A percentile compares a stretch with the other conserved stretches of the same genome.
phyloP scores from a whole-genome alignment of 305 asterid genomes.

The Fraxinus nigra region DNA sequence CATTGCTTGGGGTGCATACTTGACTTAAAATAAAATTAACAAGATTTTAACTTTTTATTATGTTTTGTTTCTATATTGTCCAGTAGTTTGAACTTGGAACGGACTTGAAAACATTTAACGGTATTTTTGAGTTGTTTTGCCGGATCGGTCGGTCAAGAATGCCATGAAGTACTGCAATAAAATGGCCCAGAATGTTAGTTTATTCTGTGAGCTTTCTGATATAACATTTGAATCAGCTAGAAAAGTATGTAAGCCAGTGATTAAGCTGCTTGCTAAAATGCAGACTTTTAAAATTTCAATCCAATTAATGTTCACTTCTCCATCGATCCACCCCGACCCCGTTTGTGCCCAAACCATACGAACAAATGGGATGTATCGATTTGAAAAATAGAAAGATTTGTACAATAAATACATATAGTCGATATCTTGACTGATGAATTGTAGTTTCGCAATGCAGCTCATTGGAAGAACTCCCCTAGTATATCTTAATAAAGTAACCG shows the following conservation, averaged over 20 bases:
- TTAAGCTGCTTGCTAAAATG: neutral
- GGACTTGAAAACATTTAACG: neutral
- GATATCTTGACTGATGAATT: neutral
- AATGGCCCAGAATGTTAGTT: neutral
- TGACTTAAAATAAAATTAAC: neutral
- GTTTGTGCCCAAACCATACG: neutral
- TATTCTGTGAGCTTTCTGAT: neutral
- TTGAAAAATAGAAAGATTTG: neutral
- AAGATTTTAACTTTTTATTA: neutral
- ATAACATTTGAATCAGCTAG: neutral
- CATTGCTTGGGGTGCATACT: neutral
- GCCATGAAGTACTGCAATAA: neutral
- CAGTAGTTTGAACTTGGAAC: neutral
- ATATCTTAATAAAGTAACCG: constrained; percentile 74
- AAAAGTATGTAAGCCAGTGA: neutral
- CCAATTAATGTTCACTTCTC: neutral
- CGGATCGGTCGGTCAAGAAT: neutral
- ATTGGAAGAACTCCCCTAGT: constrained; percentile 90
- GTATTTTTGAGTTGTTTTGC: neutral
- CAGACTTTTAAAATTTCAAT: neutral
- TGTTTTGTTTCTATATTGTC: neutral
- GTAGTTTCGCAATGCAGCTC: constrained; percentile 47
- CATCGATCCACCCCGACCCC: neutral
- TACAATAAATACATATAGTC: neutral
- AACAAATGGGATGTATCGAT: neutral